These are phyloP conservation scores for Coemansia sp. DNA, from an alignment of 192 early-diverging fungal genomes.

Conservation along the genomic window DNA sequence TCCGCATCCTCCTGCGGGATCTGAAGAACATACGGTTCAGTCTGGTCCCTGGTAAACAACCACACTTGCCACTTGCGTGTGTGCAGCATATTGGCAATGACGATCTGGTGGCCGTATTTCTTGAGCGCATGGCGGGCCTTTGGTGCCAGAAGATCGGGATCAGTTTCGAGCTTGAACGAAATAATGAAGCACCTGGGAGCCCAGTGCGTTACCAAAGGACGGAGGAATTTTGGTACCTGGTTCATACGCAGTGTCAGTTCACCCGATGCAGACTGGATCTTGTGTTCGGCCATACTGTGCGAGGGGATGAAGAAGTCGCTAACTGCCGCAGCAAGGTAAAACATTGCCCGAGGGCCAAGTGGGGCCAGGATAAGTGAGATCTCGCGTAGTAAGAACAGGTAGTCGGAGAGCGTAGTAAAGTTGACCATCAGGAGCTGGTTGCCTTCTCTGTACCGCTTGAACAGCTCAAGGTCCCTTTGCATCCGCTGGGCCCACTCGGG, in stretches of 20 bases:
- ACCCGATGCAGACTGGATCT: conserved; percentile 93
- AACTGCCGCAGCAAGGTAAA: conserved; percentile 97
- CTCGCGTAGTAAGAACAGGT: conserved; percentile 84
- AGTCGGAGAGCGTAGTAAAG: conserved; percentile 91
- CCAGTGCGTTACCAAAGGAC: conserved; percentile 93
- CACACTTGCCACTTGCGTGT: conserved; percentile 87
- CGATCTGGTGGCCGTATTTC: conserved; percentile 94
- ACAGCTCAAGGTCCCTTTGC: conserved; percentile 61
- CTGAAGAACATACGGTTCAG: conserved; percentile 34
- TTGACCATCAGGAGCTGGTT: conserved; percentile 73
- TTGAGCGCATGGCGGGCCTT: conserved; percentile 80
- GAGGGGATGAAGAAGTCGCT: conserved; percentile 97
- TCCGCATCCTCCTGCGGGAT: conserved; percentile 26
- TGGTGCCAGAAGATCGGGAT: conserved; percentile 70
- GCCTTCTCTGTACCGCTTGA: conserved; percentile 58
- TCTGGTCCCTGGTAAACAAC: conserved; percentile 43
- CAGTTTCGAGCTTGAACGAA: conserved; percentile 99
- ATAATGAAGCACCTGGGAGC: conserved; percentile 83
- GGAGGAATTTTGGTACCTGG: conserved; percentile 96
- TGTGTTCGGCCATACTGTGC: conserved; percentile 93
- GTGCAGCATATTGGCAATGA: conserved; percentile 90
- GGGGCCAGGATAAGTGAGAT: conserved; percentile 67
- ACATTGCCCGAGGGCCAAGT: conserved; percentile 76
- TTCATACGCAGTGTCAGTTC: conserved; percentile 85
- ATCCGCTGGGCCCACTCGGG: conserved; percentile 69